These are phyloP conservation scores for Linnemannia schmuckeri DNA, from an alignment of 192 early-diverging fungal genomes.

Conservation along the genomic window DNA sequence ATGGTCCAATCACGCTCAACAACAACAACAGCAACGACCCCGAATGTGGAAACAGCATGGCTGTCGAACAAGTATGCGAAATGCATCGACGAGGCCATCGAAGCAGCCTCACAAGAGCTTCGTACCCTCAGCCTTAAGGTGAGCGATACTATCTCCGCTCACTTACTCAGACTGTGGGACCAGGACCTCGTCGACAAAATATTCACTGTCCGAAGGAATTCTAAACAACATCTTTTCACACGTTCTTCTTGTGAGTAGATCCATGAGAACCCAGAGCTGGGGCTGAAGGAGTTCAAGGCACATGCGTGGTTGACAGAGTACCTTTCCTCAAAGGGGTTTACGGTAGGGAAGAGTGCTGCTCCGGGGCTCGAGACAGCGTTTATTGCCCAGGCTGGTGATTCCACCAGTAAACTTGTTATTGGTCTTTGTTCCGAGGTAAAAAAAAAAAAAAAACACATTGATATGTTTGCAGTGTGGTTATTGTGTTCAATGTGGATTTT, in stretches of 20 bases:
- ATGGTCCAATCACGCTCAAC: neutral
- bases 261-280: constrained; percentile 71
- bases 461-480: neutral
- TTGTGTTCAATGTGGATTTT: no score
- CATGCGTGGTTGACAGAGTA: constrained; percentile 73
- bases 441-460: no score
- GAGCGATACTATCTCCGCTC: neutral
- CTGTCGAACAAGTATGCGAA: constrained; percentile 38
- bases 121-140: constrained; percentile 62
- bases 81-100: constrained; percentile 45
- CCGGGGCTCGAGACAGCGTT: constrained; percentile 80
- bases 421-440: constrained; percentile 47
- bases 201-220: no score
- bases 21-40: neutral
- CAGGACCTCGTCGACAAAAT: neutral
- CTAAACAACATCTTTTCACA: no score
- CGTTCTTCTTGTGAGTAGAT: constrained; percentile 33
- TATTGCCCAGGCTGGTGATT: constrained; percentile 58
- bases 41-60: neutral
- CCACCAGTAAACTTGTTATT: constrained; percentile 15
- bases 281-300: constrained; percentile 68
- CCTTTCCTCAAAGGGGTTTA: constrained; percentile 73
- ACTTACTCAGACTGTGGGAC: neutral
- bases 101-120: constrained; percentile 54
- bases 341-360: constrained; percentile 65